Base-by-base conservation (phyloP, 2,329 filamentous ascomycete species). In the Phoma sp. region DNA sequence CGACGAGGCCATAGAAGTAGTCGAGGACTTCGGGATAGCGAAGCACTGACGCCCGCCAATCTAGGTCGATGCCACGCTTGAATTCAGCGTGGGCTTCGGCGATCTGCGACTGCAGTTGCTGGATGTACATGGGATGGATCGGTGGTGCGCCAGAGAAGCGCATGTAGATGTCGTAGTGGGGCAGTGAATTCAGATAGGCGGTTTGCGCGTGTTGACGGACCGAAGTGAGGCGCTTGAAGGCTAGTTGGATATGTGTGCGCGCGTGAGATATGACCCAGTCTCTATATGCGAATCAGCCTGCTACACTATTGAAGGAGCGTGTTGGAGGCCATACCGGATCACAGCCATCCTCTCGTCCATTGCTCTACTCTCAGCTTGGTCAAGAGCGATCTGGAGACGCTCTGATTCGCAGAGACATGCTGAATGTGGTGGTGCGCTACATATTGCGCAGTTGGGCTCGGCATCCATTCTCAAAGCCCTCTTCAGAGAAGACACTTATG, bases 11-110 rank as follows among this genome's bases (percentile, higher is more conserved):
- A 75, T 88, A 93, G 71, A 89, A 93, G 75, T 93, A 92, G 74
- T 92, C 88, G 50, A 94, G 79, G n/a, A 93, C 72, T 70, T 92
- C 88, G 4, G 90, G 90, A 65, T 93, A 94, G 50, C 87, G 83
- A 65, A 91, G 84, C 35, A 92, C 89, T 43, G 87, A 88, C 27
- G 84, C 81, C 66, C 88, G 84, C 90, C 90, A 94, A 76, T 92
- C 90, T 58, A 90, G 87, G 66, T 92, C 89, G 66, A 92, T 89
- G 57, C 88, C 89, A 44, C 85, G 83, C 75, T 91, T 91, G 57
- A 91, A 80, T 43, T 83, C 81, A 15, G 81, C 81, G 67, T 91
- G 84, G 22, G 88, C 89, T 52, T 84, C 82, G 35, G 82, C 78
- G 47, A 92, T 83, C 68, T 91, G 78, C 21, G 65, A 63, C 43